A percentile compares a stretch with the other conserved stretches of the same genome.
phyloP scores from a whole-genome alignment of 129 eudicot species.

The Chrysanthemum seticuspe region DNA sequence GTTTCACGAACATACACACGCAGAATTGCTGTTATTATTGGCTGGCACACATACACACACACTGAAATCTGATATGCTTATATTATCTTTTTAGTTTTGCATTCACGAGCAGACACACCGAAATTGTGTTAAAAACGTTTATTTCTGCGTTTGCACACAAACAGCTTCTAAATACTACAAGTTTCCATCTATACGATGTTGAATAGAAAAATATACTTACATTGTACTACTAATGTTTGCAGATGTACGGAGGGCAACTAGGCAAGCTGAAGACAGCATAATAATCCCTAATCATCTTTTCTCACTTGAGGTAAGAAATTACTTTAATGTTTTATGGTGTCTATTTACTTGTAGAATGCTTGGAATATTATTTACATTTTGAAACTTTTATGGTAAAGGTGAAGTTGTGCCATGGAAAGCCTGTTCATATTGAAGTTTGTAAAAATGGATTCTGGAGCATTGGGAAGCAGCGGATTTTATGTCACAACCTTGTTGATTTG shows the following conservation, averaged over 20 bases:
- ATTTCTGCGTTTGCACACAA: too few species aligned
- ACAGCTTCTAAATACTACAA: too few species aligned
- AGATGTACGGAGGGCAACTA: conserved; percentile 72
- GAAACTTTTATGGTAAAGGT: conserved; percentile 46
- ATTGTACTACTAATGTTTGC: conserved; percentile 22
- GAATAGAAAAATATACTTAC: conserved; percentile 13
- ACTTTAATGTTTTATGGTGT: background rate
- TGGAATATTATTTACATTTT: background rate
- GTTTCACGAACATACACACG: conserved; percentile 2
- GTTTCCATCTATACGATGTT: background rate
- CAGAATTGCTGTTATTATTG: background rate
- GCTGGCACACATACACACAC: background rate
- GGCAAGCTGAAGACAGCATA: conserved; percentile 54
- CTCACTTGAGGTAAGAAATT: conserved; percentile 72
- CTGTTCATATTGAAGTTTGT: conserved; percentile 72
- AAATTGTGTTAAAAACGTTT: too few species aligned
- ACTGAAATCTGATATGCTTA: background rate
- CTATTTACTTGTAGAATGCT: background rate
- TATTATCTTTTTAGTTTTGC: too few species aligned
- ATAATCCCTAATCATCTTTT: conserved; percentile 58
- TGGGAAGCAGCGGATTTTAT: conserved; percentile 77
- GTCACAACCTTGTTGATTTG: conserved; percentile 97
- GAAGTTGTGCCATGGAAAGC: conserved; percentile 91
- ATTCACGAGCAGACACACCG: too few species aligned
- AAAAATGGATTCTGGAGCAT: conserved; percentile 69